Percentiles rank a stretch among this genome's conserved stretches.
phyloP scores from a whole-genome alignment of 176 grass and related monocot genomes.

The Rhynchospora pubera region DNA sequence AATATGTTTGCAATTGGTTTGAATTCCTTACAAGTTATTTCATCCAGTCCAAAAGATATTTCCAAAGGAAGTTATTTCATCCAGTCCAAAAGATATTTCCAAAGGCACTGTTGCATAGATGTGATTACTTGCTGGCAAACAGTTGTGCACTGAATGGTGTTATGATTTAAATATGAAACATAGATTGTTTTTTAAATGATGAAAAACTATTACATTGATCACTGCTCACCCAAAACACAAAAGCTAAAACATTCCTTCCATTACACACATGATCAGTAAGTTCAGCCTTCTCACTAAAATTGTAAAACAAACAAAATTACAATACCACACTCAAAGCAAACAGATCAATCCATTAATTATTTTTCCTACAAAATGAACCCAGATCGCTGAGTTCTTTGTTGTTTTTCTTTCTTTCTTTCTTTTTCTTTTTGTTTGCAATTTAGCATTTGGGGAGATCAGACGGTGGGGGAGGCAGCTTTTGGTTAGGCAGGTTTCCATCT shows the following conservation, averaged over 20 bases:
- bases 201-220: not conserved
- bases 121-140: too few relatives aligned
- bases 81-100: constrained; percentile 27
- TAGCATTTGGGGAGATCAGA: constrained; percentile 63
- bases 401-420: too few relatives aligned
- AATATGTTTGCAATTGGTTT: constrained; percentile 34
- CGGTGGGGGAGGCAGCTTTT: constrained; percentile 74
- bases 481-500: constrained; percentile 45
- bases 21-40: not conserved
- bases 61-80: too few relatives aligned
- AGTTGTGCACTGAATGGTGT: not conserved
- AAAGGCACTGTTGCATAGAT: too few relatives aligned
- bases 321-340: not conserved
- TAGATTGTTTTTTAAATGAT: not conserved
- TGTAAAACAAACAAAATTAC: not conserved
- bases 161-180: not conserved
- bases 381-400: not conserved
- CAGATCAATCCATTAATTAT: not conserved
- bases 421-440: not conserved
- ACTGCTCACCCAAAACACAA: not conserved
- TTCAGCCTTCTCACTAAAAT: not conserved
- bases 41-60: constrained; percentile 9
- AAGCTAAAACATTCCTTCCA: not conserved
- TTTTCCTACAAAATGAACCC: not conserved
- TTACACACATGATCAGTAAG: not conserved